Percentiles rank a stretch among this genome's conserved stretches.
Evolutionary conservation across 352 stramenopile genomes (phyloP).

Genomic region (Phytophthora palmivora): DNA sequence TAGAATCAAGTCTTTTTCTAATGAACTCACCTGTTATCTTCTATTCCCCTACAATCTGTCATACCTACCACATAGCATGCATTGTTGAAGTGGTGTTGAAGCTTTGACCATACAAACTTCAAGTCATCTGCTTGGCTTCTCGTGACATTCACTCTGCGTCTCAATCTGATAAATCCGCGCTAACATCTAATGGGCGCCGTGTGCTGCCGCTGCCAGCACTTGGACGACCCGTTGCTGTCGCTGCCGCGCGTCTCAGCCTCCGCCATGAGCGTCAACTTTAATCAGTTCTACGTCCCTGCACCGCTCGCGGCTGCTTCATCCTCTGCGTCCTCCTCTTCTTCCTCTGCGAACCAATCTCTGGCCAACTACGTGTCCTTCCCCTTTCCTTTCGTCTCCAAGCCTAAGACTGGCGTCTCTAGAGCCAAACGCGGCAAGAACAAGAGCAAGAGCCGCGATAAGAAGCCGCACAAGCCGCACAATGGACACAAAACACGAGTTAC

Average conservation of each 20-base stretch:
- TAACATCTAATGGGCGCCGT: conserved; percentile 60
- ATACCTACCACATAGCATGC: conserved; percentile 12
- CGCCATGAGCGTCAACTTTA: conserved; percentile 33
- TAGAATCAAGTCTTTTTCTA: too few relatives aligned
- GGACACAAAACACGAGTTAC: not conserved
- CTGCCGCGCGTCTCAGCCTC: conserved; percentile 37
- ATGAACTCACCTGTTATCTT: not conserved
- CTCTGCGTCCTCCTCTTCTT: conserved; percentile 10
- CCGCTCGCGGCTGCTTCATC: conserved; percentile 2
- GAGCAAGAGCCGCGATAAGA: conserved; percentile 25
- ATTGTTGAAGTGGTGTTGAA: conserved; percentile 37
- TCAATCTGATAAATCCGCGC: conserved; percentile 10
- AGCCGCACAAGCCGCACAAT: conserved; percentile 10
- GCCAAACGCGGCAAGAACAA: conserved; percentile 20
- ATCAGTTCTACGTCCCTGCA: conserved; percentile 38
- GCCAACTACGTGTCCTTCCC: conserved; percentile 82
- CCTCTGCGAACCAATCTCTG: conserved; percentile 53
- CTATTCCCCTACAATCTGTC: not conserved
- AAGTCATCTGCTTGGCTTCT: conserved; percentile 23
- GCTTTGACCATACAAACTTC: conserved; percentile 10
- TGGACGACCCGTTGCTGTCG: conserved; percentile 69
- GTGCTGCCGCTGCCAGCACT: conserved; percentile 77
- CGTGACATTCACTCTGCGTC: conserved; percentile 15
- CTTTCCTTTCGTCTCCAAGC: conserved; percentile 73
- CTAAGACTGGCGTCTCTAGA: conserved; percentile 3